Evolutionary conservation across 2,329 filamentous ascomycete genomes (phyloP).

Genomic region (Fusarium falciforme): DNA sequence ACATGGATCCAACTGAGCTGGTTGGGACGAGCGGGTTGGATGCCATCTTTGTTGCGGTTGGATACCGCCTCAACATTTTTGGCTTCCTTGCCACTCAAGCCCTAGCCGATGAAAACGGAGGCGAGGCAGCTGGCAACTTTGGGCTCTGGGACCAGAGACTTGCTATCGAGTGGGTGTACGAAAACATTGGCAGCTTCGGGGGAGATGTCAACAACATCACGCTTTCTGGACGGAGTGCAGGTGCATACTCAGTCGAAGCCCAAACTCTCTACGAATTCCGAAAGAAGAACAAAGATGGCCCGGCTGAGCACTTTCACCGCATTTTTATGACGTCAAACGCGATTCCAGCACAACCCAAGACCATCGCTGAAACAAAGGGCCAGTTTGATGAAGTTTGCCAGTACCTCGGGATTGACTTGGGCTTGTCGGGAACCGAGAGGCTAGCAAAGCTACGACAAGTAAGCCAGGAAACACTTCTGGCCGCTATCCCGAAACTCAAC

Average conservation of each 20-base stretch:
- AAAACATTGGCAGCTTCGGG: constrained; percentile 58
- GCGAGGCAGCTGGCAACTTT: constrained; percentile 49
- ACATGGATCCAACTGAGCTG: constrained; percentile 57
- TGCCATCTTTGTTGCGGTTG: constrained; percentile 57
- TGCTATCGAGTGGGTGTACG: constrained; percentile 62
- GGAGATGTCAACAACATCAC: constrained; percentile 60
- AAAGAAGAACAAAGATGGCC: constrained; percentile 14
- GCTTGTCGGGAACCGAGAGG: constrained; percentile 43
- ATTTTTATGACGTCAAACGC: constrained; percentile 59
- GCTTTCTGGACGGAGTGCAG: constrained; percentile 56
- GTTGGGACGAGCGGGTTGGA: constrained; percentile 50
- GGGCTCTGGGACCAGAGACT: constrained; percentile 61
- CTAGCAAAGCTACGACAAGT: constrained; percentile 48
- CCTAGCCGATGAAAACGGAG: constrained; percentile 43
- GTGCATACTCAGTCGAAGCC: constrained; percentile 56
- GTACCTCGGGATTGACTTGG: constrained; percentile 44
- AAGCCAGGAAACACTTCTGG: constrained; percentile 46
- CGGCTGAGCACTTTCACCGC: constrained; percentile 46
- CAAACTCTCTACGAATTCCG: constrained; percentile 53
- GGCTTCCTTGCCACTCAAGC: constrained; percentile 59
- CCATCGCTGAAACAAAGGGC: constrained; percentile 47
- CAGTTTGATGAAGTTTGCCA: constrained; percentile 58
- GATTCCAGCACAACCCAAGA: constrained; percentile 57
- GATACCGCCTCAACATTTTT: constrained; percentile 59
- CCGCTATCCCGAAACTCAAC: constrained; percentile 51